Evolutionary conservation across 225 moss, liverwort and hornwort genomes (phyloP).

Genomic region (Pseudoscleropodium purum): DNA sequence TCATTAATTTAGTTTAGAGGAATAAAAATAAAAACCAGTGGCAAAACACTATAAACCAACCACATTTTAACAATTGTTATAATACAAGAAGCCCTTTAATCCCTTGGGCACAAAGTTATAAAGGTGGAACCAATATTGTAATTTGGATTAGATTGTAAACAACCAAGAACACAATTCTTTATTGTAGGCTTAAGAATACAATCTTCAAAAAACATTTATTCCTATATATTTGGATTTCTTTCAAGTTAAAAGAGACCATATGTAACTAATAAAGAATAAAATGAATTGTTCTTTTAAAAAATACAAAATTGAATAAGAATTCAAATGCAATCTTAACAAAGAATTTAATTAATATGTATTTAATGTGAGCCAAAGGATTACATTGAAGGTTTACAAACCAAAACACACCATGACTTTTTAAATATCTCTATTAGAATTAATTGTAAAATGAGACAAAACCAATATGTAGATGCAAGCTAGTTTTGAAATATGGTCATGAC

Average conservation of each 20-base stretch:
- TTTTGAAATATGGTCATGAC: not conserved
- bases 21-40: not conserved
- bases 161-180: not conserved
- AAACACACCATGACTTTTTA: not conserved
- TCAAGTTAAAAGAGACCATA: not conserved
- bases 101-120: not conserved
- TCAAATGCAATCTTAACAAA: not conserved
- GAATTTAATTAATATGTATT: not conserved
- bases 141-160: not conserved
- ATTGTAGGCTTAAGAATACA: not conserved
- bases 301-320: not conserved
- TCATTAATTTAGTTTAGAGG: not conserved
- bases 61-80: not conserved
- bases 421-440: not conserved
- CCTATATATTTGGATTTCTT: not conserved
- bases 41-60: not conserved
- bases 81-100: not conserved
- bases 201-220: not conserved
- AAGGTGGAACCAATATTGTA: not conserved
- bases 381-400: not conserved
- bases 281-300: not conserved
- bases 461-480: not conserved
- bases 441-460: rapidly evolving
- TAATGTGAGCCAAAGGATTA: not conserved
- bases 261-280: not conserved